phyloP scores from a whole-genome alignment of 1,139 yeast genomes.

The Saccharomyces hybrid region DNA sequence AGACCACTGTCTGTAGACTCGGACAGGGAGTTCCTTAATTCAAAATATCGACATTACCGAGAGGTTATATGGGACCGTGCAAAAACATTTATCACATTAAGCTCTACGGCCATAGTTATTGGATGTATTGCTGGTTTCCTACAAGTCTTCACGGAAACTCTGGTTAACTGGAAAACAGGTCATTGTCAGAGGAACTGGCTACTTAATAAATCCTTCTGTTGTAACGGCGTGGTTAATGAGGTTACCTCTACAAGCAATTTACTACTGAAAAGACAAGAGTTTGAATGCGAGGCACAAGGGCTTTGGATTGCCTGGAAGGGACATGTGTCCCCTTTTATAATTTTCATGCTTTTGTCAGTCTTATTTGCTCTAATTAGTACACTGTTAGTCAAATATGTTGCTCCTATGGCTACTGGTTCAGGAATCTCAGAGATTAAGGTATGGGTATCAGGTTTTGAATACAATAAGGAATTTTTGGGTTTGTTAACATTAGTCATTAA shows the following conservation, averaged over 20 bases:
- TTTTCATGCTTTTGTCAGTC: slow-evolving; percentile 54
- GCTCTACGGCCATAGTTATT: slow-evolving; percentile 63
- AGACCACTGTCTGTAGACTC: slow-evolving; percentile 12
- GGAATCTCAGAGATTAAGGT: slow-evolving; percentile 96
- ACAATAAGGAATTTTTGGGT: slow-evolving; percentile 66
- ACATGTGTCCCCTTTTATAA: slow-evolving; percentile 43
- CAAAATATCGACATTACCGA: slow-evolving; percentile 13
- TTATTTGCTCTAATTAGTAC: slow-evolving; percentile 60
- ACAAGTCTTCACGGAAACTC: slow-evolving; percentile 76
- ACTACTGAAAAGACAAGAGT: slow-evolving; percentile 28
- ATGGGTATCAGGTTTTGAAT: slow-evolving; percentile 81
- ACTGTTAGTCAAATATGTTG: slow-evolving; percentile 55
- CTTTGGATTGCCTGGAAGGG: slow-evolving; percentile 52
- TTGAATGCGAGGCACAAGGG: slow-evolving; percentile 37
- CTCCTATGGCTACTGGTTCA: slow-evolving; percentile 93
- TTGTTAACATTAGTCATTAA: slow-evolving; percentile 68
- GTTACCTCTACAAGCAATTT: slow-evolving; percentile 1
- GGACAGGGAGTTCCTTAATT: slow-evolving; percentile 7
- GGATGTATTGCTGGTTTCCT: slow-evolving; percentile 79
- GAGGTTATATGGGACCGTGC: slow-evolving; percentile 43
- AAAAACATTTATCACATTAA: slow-evolving; percentile 64
- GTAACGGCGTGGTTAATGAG: slow-evolving; percentile 37
- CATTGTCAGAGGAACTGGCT: slow-evolving; percentile 65
- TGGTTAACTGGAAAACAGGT: slow-evolving; percentile 74
- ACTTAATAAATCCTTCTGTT: slow-evolving; percentile 70